These are phyloP conservation scores for Dactylellina leptospora DNA, from an alignment of 2,329 filamentous ascomycete species.

Conservation along the genomic window DNA sequence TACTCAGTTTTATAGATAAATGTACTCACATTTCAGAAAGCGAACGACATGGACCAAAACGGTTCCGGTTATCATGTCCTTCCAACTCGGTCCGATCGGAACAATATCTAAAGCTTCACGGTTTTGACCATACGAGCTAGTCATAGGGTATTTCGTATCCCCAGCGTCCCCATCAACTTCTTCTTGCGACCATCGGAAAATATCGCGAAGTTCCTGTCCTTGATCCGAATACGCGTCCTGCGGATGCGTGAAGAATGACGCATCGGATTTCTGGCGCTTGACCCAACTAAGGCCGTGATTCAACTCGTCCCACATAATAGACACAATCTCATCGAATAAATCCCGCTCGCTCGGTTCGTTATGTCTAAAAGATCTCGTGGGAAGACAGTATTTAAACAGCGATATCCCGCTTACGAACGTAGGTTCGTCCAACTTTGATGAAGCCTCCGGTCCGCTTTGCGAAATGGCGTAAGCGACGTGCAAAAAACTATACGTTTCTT, in stretches of 20 bases:
- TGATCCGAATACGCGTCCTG: no score
- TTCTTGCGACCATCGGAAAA: not conserved
- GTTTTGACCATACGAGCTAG: not conserved
- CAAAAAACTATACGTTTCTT: constrained; percentile 18
- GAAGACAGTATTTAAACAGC: constrained; percentile 1
- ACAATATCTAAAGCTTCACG: not conserved
- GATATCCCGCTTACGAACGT: constrained; percentile 2
- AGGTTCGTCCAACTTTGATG: not conserved
- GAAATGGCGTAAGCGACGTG: constrained; percentile 29
- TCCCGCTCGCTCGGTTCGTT: not conserved
- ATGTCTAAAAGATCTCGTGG: not conserved
- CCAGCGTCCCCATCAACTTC: not conserved
- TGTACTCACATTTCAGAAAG: constrained; percentile 19
- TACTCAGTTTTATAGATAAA: not conserved
- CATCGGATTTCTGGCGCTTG: not conserved
- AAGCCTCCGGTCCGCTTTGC: not conserved
- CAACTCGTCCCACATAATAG: constrained; percentile 19
- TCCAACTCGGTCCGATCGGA: not conserved
- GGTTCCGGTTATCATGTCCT: not conserved
- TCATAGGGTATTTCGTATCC: not conserved
- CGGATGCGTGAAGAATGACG: not conserved
- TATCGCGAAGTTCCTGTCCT: not conserved
- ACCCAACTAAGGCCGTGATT: not conserved
- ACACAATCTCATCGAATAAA: constrained; percentile 20
- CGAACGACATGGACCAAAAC: constrained; percentile 8